phyloP scores from a whole-genome alignment of 768 basidiomycete species.

The Amanita jacksonii region DNA sequence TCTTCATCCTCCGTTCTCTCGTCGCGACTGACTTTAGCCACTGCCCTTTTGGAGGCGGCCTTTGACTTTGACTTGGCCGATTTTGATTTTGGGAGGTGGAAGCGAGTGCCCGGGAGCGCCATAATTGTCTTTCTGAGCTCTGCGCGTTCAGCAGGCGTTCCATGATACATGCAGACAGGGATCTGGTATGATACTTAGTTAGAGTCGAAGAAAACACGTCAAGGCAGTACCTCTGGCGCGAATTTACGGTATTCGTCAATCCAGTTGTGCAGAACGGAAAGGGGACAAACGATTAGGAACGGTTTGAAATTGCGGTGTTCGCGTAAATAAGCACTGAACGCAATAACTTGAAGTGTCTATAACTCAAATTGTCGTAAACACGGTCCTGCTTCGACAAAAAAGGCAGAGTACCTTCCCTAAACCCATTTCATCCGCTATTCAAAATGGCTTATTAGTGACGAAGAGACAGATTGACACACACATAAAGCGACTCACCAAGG shows the following conservation, averaged over 20 bases:
- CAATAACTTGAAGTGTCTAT: slow-evolving; percentile 90
- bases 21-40: slow-evolving; percentile 15
- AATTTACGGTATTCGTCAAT: slow-evolving; percentile 75
- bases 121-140: slow-evolving; percentile 63
- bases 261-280: slow-evolving; percentile 94
- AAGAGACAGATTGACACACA: background rate
- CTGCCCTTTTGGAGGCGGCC: background rate
- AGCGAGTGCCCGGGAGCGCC: slow-evolving; percentile 19
- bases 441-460: background rate
- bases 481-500: slow-evolving; percentile 37
- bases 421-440: slow-evolving; percentile 88
- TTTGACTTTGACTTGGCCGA: slow-evolving; percentile 8
- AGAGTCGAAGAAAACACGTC: slow-evolving; percentile 5
- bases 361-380: background rate
- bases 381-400: background rate
- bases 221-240: slow-evolving; percentile 54
- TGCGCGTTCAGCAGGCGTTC: slow-evolving; percentile 70
- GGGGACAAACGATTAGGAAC: slow-evolving; percentile 85
- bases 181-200: slow-evolving; percentile 37
- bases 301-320: slow-evolving; percentile 61
- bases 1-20: slow-evolving; percentile 8
- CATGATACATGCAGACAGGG: slow-evolving; percentile 87
- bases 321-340: slow-evolving; percentile 86
- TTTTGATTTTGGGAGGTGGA: slow-evolving; percentile 8
- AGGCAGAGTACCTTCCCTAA: slow-evolving; percentile 65